Evolutionary conservation across 169 alveolate genomes (phyloP).

Genomic region (Plasmodium chabaudi): DNA sequence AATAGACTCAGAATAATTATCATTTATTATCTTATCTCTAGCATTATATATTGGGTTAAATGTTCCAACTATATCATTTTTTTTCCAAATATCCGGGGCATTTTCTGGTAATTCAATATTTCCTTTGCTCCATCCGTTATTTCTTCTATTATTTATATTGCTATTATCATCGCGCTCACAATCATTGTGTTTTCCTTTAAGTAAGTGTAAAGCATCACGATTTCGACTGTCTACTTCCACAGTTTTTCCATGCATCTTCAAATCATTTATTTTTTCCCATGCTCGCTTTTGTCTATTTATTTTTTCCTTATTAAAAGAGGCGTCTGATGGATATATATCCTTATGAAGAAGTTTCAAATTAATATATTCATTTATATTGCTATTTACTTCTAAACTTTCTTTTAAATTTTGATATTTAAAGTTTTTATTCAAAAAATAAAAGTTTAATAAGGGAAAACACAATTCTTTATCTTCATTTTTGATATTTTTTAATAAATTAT

Average conservation of each 20-base stretch:
- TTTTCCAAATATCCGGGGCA: slow-evolving; percentile 37
- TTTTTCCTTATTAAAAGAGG: slow-evolving; percentile 27
- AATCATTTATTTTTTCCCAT: slow-evolving; percentile 9
- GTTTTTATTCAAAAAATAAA: slow-evolving; percentile 53
- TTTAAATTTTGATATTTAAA: slow-evolving; percentile 57
- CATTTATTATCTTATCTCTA: slow-evolving; percentile 45
- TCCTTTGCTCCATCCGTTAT: neutral
- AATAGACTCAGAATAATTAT: slow-evolving; percentile 64
- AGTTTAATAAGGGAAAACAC: slow-evolving; percentile 64
- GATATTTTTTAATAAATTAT: slow-evolving; percentile 51
- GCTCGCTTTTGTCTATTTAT: slow-evolving; percentile 6
- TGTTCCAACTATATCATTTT: slow-evolving; percentile 35
- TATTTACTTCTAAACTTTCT: slow-evolving; percentile 42
- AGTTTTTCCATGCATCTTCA: neutral
- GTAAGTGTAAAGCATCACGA: neutral
- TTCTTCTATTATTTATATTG: neutral
- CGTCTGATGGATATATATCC: slow-evolving; percentile 52
- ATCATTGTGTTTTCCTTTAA: neutral
- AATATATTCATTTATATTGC: slow-evolving; percentile 63
- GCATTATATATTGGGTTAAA: slow-evolving; percentile 73
- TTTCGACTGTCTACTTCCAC: neutral
- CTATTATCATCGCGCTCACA: neutral
- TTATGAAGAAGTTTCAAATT: slow-evolving; percentile 40
- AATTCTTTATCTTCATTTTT: slow-evolving; percentile 59
- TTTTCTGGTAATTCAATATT: neutral